A percentile compares a stretch with the other conserved stretches of the same genome.
Conservation (phyloP, 176 grass and related monocot species). For the Triticum dicoccoides region DNA sequence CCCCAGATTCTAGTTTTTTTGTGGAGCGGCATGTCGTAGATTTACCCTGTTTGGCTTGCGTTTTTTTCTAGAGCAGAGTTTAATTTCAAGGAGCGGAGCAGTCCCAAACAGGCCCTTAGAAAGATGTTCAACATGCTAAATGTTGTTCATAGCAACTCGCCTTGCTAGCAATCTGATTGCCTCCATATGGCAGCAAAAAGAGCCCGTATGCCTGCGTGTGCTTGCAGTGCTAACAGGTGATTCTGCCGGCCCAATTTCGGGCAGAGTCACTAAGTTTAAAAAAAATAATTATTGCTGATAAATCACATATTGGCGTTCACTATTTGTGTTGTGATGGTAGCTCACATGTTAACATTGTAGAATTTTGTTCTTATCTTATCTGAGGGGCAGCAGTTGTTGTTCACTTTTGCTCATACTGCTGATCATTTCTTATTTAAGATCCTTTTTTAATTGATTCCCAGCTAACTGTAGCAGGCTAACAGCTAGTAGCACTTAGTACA, state of each 20-base stretch:
- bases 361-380: not conserved
- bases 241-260: conserved; percentile 4
- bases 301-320: not conserved
- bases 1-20: too few species aligned
- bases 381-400: not conserved
- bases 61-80: too few species aligned
- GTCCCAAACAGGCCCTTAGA: too few species aligned
- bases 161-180: not conserved
- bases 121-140: conserved; percentile 8
- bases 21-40: too few species aligned
- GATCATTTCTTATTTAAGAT: not conserved
- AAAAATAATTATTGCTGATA: not conserved
- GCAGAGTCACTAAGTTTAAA: not conserved
- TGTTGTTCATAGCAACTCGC: conserved; percentile 4
- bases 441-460: not conserved
- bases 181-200: not conserved
- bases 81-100: too few species aligned
- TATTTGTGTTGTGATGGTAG: not conserved
- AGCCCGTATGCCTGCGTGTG: not conserved
- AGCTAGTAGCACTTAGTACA: not conserved
- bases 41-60: too few species aligned
- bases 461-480: not conserved
- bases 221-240: not conserved
- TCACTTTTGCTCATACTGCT: conserved; percentile 1
- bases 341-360: conserved; percentile 7